These are phyloP conservation scores for Basidiobolus meristosporus DNA, from an alignment of 371 early-diverging fungal species.

Conservation along the genomic window DNA sequence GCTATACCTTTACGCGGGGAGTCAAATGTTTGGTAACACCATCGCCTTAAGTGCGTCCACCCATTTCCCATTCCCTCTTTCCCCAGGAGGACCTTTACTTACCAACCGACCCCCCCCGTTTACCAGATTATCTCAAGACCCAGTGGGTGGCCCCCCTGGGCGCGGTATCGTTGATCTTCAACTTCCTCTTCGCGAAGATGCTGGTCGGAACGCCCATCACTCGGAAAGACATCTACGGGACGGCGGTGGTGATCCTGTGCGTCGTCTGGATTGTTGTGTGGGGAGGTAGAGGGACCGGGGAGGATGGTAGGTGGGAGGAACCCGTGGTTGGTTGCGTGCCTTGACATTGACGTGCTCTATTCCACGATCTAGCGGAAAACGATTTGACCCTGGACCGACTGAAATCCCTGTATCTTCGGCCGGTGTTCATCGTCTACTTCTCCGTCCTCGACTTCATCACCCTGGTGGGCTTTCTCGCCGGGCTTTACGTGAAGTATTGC, in stretches of 20 bases:
- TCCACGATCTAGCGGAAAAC: slow-evolving; percentile 8
- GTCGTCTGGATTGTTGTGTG: slow-evolving; percentile 46
- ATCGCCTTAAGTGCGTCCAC: slow-evolving; percentile 14
- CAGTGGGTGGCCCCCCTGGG: slow-evolving; percentile 56
- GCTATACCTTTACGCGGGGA: slow-evolving; percentile 35
- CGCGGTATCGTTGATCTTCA: slow-evolving; percentile 46
- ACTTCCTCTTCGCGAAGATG: slow-evolving; percentile 46
- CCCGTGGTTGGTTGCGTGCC: too few relatives aligned
- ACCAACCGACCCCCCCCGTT: too few relatives aligned
- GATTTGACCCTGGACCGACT: slow-evolving; percentile 29
- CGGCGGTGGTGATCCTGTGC: slow-evolving; percentile 36
- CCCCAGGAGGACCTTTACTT: too few relatives aligned
- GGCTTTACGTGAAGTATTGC: too few relatives aligned
- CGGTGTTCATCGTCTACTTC: slow-evolving; percentile 42
- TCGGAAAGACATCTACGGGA: slow-evolving; percentile 37
- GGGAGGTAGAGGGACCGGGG: slow-evolving; percentile 8
- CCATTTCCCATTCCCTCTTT: too few relatives aligned
- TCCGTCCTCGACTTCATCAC: slow-evolving; percentile 31
- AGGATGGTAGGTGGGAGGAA: too few relatives aligned
- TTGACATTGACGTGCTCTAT: too few relatives aligned
- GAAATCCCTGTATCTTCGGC: slow-evolving; percentile 25
- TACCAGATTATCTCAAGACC: slow-evolving; percentile 38
- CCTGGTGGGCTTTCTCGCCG: slow-evolving; percentile 20
- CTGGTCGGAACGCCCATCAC: slow-evolving; percentile 45
- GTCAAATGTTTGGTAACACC: slow-evolving; percentile 42